Base-by-base conservation (phyloP, 768 basidiomycete species). In the Hemileccinum impolitum region DNA sequence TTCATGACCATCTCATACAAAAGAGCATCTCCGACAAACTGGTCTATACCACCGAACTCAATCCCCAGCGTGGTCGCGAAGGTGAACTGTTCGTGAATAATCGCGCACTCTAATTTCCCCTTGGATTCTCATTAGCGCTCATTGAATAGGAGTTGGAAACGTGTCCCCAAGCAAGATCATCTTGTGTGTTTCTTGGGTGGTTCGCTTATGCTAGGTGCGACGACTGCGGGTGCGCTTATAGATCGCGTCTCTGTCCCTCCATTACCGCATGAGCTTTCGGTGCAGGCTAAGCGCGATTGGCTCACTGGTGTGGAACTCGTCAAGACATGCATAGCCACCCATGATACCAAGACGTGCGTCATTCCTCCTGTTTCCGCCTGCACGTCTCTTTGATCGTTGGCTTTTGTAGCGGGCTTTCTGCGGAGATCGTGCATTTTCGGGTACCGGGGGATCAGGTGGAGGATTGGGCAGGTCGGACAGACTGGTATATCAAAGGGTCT, bases 151-250 rank as follows among this genome's bases (percentile, higher is more conserved):
- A 70, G 72, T 30, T 94, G 90, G 91, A 77, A 79, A 15, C 71
- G 89, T 23, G 75, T 76, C 10, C 89, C 89, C 10, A 95, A 96
- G 64, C 94, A 97, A 72, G 94, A 98, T 63, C 94, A 96, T 64
- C 80, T 98, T 30, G 93, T 90, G 3, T 97, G 94, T 70, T 98
- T 96, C 80, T 72, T 98, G 30, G 92, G 86, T 17, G 94, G 93
- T 3, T 90, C 90, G 1, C 79, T 98, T 48, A 83, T 98, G 76
- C 79, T 98, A 3, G 93, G 94, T 12, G 89, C 91, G 13, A 89
- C 87, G 3, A 79, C 74, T 2, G 70, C 82, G 3, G 85, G 86
- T 43, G 76, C 85, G 0, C 51, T 75, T 15, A 68, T 66, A 3
- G 63, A 75, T 10, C 71, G 68, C 3, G 80, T 87, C 6, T 86